Conservation (phyloP, 2,329 filamentous ascomycete species). For the Verruconis gallopava region DNA sequence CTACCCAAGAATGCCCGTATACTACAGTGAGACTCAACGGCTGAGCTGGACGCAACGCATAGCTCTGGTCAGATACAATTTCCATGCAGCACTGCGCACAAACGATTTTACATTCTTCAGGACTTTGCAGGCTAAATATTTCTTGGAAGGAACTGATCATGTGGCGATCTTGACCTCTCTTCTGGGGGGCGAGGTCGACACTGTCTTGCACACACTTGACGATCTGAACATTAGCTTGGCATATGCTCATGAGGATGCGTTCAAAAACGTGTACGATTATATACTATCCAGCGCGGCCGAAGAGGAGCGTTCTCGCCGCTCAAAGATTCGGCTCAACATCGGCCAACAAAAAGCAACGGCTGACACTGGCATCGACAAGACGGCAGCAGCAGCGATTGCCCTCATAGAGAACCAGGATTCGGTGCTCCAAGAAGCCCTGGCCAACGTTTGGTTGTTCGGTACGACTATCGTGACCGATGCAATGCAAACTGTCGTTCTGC, state of each 20-base stretch:
- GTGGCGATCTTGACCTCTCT: constrained; percentile 28
- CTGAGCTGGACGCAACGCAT: constrained; percentile 35
- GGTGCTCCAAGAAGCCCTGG: constrained; percentile 28
- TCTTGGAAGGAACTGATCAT: constrained; percentile 33
- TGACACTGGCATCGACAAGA: constrained; percentile 34
- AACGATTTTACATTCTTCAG: constrained; percentile 36
- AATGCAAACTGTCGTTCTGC: constrained; percentile 23
- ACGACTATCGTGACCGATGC: constrained; percentile 33
- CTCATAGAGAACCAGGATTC: constrained; percentile 30
- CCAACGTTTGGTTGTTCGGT: constrained; percentile 33
- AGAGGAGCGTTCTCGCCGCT: constrained; percentile 17
- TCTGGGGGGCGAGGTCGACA: constrained; percentile 31
- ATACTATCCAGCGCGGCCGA: constrained; percentile 24
- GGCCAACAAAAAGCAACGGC: constrained; percentile 32
- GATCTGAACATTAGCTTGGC: constrained; percentile 33
- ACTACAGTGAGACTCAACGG: constrained; percentile 19
- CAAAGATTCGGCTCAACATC: constrained; percentile 31
- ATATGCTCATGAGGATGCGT: constrained; percentile 34
- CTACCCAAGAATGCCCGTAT: too few relatives aligned
- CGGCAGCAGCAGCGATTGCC: constrained; percentile 29
- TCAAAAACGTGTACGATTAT: constrained; percentile 32
- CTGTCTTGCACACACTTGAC: constrained; percentile 30
- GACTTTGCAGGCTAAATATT: constrained; percentile 29
- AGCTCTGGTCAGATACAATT: constrained; percentile 32
- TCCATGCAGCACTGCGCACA: constrained; percentile 30